A percentile compares a stretch with the other conserved stretches of the same genome.
These are phyloP conservation scores for Trichoderma sp. DNA, from an alignment of 2,329 filamentous ascomycete species.

Conservation along the genomic window DNA sequence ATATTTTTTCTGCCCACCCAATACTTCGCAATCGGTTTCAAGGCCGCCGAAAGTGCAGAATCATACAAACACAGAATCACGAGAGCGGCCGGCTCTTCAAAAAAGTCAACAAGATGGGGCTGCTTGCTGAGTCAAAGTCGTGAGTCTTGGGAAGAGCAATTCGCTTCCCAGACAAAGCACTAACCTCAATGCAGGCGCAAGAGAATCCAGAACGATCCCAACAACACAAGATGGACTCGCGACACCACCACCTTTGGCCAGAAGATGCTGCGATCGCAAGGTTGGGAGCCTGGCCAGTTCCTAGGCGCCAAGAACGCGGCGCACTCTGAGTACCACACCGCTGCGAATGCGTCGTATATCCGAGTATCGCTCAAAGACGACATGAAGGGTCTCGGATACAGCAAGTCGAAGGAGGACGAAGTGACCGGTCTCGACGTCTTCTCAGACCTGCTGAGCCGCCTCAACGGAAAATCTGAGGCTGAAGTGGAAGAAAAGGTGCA, in stretches of 20 bases:
- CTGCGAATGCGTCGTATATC: constrained; percentile 81
- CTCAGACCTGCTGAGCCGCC: constrained; percentile 76
- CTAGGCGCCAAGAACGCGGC: constrained; percentile 75
- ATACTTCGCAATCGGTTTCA: constrained; percentile 18
- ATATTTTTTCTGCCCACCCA: constrained; percentile 32
- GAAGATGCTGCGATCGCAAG: constrained; percentile 81
- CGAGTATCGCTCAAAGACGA: constrained; percentile 85
- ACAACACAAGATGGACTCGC: constrained; percentile 90
- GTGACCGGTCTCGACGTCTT: constrained; percentile 85
- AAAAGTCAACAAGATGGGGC: constrained; percentile 30
- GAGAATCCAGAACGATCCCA: constrained; percentile 87
- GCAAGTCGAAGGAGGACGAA: constrained; percentile 68
- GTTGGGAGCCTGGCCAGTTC: constrained; percentile 83
- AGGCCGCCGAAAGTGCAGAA: neutral
- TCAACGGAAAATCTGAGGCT: constrained; percentile 84
- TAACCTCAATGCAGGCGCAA: constrained; percentile 34
- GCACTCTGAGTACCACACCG: constrained; percentile 73
- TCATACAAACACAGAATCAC: neutral
- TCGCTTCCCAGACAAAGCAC: neutral
- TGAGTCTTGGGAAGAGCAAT: constrained; percentile 21
- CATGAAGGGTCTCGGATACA: constrained; percentile 83
- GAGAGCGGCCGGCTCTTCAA: neutral
- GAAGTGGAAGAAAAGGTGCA: constrained; percentile 68
- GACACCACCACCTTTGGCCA: constrained; percentile 83
- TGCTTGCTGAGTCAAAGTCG: constrained; percentile 38